Conservation (phyloP, 2,329 filamentous ascomycete species). For the Verticillium zaregamsianum region DNA sequence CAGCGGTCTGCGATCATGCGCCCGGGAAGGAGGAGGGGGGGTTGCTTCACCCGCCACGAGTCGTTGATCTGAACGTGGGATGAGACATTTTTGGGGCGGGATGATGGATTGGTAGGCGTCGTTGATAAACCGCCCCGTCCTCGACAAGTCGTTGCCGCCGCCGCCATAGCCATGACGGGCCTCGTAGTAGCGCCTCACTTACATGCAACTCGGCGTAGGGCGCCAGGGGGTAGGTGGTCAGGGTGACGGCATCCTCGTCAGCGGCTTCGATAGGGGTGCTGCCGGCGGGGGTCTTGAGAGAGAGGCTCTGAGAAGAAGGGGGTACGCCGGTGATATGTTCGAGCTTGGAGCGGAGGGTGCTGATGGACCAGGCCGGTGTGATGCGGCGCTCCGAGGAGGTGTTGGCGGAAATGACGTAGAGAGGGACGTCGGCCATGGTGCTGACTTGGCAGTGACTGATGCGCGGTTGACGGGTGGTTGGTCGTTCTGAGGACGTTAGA, state of each 20-base stretch:
- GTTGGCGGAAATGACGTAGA: conserved; percentile 72
- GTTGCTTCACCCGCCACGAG: background rate
- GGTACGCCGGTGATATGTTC: conserved; percentile 93
- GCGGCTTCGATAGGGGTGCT: conserved; percentile 62
- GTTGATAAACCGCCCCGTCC: conserved; percentile 12
- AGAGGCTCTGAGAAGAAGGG: conserved; percentile 71
- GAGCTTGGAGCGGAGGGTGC: conserved; percentile 78
- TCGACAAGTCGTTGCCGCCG: background rate
- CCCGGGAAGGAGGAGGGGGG: background rate
- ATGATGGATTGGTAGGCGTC: conserved; percentile 11
- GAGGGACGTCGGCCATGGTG: conserved; percentile 67
- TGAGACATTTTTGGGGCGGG: conserved; percentile 13
- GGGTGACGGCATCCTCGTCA: conserved; percentile 66
- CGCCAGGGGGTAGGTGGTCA: conserved; percentile 62
- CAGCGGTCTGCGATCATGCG: background rate
- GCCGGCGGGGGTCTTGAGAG: conserved; percentile 60
- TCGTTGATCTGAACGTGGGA: background rate
- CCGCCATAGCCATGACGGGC: background rate
- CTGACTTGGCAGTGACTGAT: background rate
- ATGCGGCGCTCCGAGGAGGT: conserved; percentile 83
- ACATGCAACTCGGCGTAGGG: conserved; percentile 78
- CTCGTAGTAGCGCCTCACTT: conserved; percentile 37
- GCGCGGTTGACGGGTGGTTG: background rate
- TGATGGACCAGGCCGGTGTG: conserved; percentile 86
- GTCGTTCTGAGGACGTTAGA: background rate